Evolutionary conservation across 202 grass and related monocot species (phyloP).

Genomic region (Tripidium arundinaceum): DNA sequence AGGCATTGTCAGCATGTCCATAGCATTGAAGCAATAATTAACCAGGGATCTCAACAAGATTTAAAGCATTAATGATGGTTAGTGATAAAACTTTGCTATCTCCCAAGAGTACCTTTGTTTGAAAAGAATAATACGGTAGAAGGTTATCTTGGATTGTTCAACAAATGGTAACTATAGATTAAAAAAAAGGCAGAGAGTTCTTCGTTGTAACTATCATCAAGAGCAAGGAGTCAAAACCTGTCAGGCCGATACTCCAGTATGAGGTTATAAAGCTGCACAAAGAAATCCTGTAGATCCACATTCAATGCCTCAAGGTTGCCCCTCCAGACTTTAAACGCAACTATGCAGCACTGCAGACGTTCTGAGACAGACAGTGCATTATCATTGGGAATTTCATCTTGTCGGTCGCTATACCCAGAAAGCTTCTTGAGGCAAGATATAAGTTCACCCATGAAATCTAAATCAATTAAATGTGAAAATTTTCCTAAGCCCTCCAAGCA

Average conservation of each 20-base stretch:
- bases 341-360: conserved; percentile 82
- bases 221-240: conserved; percentile 45
- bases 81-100: neutral
- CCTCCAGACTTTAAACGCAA: conserved; percentile 87
- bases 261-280: conserved; percentile 86
- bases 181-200: neutral
- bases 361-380: conserved; percentile 70
- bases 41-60: too few relatives aligned
- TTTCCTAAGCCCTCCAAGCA: conserved; percentile 88
- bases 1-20: neutral
- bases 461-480: conserved; percentile 93
- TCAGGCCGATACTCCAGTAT: conserved; percentile 87
- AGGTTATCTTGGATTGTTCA: neutral
- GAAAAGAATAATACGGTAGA: neutral
- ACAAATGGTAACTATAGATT: neutral
- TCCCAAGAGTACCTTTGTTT: neutral
- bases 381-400: conserved; percentile 29
- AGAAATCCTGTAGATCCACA: conserved; percentile 89
- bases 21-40: neutral
- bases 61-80: neutral
- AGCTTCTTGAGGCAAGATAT: conserved; percentile 78
- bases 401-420: conserved; percentile 50
- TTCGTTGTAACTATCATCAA: neutral
- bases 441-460: conserved; percentile 97
- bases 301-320: conserved; percentile 88